phyloP scores from a whole-genome alignment of 1,284 basidiomycete species.

The Marasmius fiardii region DNA sequence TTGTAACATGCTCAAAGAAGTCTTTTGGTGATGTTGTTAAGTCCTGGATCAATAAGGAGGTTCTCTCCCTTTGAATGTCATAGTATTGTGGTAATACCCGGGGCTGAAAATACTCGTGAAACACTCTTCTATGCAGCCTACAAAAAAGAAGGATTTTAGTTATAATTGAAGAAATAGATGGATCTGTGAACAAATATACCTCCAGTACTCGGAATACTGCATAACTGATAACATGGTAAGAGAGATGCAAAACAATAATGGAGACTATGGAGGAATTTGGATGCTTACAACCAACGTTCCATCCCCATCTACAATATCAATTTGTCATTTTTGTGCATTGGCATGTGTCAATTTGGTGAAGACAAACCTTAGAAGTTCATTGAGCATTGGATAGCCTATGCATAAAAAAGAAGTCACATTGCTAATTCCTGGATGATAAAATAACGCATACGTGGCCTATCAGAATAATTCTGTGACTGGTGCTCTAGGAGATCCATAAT shows the following conservation, averaged over 20 bases:
- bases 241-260: not conserved
- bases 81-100: constrained; percentile 10
- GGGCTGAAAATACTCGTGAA: constrained; percentile 20
- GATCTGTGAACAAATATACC: constrained; percentile 17
- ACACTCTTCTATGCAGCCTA: constrained; percentile 18
- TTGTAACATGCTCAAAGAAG: constrained; percentile 23
- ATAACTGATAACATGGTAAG: constrained; percentile 15
- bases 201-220: constrained; percentile 26
- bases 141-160: not conserved
- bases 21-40: constrained; percentile 20
- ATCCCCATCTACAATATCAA: constrained; percentile 19
- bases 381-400: constrained; percentile 18
- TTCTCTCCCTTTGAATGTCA: too few relatives aligned
- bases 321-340: not conserved
- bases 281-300: constrained; percentile 22
- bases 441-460: constrained; percentile 13
- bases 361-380: constrained; percentile 23
- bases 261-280: too few relatives aligned
- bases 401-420: not conserved
- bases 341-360: not conserved
- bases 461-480: constrained; percentile 20
- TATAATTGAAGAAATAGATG: not conserved
- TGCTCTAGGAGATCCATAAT: constrained; percentile 22
- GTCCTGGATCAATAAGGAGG: constrained; percentile 15
- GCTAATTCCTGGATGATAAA: not conserved